Percentiles rank a stretch among this genome's conserved stretches.
These are phyloP conservation scores for Tolypocladium endophyticum DNA, from an alignment of 2,329 filamentous ascomycete genomes.

Conservation along the genomic window DNA sequence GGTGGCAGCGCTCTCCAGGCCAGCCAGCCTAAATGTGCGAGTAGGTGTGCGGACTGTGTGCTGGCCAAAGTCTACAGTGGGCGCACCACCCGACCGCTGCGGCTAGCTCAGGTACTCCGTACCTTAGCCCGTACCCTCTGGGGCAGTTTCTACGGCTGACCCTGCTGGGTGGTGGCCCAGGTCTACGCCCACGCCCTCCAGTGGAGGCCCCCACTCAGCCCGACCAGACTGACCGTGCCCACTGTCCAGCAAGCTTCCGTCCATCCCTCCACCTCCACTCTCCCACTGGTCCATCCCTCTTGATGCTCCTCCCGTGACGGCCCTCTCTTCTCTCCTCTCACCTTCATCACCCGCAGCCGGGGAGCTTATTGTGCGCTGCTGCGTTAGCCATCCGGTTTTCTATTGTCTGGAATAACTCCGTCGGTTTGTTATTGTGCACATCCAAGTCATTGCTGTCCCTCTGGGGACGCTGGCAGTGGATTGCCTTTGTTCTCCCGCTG, in stretches of 20 bases:
- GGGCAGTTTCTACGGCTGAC: background rate
- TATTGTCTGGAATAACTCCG: constrained; percentile 6
- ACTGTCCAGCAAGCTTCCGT: background rate
- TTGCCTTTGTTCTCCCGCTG: constrained; percentile 7
- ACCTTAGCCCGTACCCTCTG: background rate
- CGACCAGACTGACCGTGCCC: background rate
- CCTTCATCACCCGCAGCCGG: background rate
- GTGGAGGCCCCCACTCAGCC: background rate
- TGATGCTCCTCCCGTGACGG: constrained; percentile 1
- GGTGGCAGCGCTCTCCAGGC: background rate
- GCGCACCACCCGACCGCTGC: background rate
- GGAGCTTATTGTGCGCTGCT: constrained; percentile 6
- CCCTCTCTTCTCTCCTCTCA: constrained; percentile 1
- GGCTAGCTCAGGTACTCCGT: background rate
- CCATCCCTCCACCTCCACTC: constrained; percentile 3
- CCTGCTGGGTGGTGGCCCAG: background rate
- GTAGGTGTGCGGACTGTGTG: background rate
- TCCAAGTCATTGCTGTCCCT: constrained; percentile 10
- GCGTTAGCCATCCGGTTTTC: constrained; percentile 9
- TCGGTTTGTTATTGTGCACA: constrained; percentile 6
- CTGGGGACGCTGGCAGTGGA: constrained; percentile 8
- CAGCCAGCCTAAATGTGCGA: background rate
- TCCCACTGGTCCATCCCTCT: background rate
- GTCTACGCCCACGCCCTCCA: background rate
- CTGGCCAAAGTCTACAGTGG: background rate